Base-by-base conservation (phyloP, 345 rosid genomes). In the Tarenaya hassleriana region DNA sequence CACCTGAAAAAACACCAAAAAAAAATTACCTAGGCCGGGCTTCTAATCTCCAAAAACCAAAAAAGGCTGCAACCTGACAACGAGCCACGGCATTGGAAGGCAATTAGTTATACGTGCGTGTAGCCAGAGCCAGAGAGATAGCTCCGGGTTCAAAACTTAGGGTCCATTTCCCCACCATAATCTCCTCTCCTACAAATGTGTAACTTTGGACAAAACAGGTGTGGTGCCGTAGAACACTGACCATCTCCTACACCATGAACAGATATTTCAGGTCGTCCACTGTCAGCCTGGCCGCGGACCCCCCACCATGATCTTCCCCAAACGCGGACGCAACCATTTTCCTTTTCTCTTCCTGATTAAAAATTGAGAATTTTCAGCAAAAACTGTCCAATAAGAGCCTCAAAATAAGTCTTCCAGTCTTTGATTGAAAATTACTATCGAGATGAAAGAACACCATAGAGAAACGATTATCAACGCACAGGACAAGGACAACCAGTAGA, bases 321-420 rank as follows among this genome's bases (percentile, higher is more conserved):
- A 82, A 91, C n/a, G 96, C 96, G 62, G 95, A 84, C 3, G 96
- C 95, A 52, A 92, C 95, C 96, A 92, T 85, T 69, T 69, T 83
- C 64, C 95, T 73, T 78, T 92, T 88, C n/a, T 83, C 86, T 17
- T 92, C 98, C 96, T 92, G 70, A 58, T 73, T 43, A 43, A 52
- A 10, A 38, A 7, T 16, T 35, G 17, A 43, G 48, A 56, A 41
- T 34, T 41, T 20, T 24, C 16, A 7, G 7, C 7, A 10, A 10
- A 37, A 1, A 37, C n/a, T 37, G 41, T 37, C 11, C 15, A 37
- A 10, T 37, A 37, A 1, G 15, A 1, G 15, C 8, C 3, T 37
- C 41, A 37, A 37, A 37, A 8, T 37, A 37, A 10, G 12, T 51
- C 60, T 17, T 33, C 20, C 31, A n/a, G n/a, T n/a, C n/a, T n/a